Conservation (phyloP, 805 yeast species). For the Pichia insulana region DNA sequence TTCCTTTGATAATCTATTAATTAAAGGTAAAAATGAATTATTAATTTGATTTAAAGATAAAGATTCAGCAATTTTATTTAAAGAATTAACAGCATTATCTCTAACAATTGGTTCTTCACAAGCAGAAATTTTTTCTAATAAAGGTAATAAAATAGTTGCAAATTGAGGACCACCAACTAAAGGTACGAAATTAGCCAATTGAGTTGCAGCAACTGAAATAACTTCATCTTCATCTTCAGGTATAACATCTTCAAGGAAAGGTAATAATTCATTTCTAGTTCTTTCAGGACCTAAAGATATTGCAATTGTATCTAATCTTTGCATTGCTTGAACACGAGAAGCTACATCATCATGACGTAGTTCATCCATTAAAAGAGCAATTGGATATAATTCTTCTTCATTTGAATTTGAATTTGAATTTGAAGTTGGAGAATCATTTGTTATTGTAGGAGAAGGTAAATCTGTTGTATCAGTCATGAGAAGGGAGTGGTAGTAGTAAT, state of each 20-base stretch:
- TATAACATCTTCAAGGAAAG: constrained; percentile 81
- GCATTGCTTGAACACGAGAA: constrained; percentile 90
- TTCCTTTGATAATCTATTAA: constrained; percentile 71
- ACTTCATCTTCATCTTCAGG: constrained; percentile 99
- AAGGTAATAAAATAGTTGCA: constrained; percentile 52
- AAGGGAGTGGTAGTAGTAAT: not conserved
- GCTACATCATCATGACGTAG: constrained; percentile 89
- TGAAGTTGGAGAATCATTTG: not conserved
- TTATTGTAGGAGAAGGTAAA: not conserved
- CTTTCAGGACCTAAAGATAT: constrained; percentile 91
- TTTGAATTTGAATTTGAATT: constrained; percentile 4
- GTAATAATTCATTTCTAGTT: constrained; percentile 79
- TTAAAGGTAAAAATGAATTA: constrained; percentile 62
- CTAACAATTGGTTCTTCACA: constrained; percentile 96
- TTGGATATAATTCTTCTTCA: constrained; percentile 71
- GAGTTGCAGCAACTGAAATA: constrained; percentile 85
- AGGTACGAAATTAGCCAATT: constrained; percentile 81
- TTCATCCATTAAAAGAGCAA: constrained; percentile 95
- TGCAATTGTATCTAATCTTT: constrained; percentile 87
- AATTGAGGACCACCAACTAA: constrained; percentile 74
- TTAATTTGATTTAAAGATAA: constrained; percentile 56
- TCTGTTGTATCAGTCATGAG: no score
- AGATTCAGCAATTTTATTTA: constrained; percentile 60
- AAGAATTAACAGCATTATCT: constrained; percentile 84
- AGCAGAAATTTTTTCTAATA: constrained; percentile 76